phyloP scores from a whole-genome alignment of 441 rosid genomes.

The Adansonia grandidieri region DNA sequence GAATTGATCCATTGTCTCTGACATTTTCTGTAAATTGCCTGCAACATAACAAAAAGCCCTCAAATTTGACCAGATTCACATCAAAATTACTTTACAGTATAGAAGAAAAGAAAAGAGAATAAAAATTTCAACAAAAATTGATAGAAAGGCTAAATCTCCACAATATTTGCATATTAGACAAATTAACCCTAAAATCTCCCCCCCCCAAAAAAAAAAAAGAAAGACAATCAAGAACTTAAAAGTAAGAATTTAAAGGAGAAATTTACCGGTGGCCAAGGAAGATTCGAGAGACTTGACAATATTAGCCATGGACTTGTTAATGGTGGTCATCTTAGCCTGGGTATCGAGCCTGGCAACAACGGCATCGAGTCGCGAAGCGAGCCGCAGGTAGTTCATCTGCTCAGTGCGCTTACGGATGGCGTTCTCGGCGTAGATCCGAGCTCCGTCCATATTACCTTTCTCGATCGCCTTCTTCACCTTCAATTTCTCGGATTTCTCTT shows the following conservation, averaged over 20 bases:
- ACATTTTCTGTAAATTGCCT: conserved; percentile 95
- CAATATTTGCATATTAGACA: not conserved
- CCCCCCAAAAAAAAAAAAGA: not conserved
- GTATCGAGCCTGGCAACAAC: conserved; percentile 90
- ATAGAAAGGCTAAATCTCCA: not conserved
- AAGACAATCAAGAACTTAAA: not conserved
- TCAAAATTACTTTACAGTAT: not conserved
- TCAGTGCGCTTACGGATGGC: conserved; percentile 90
- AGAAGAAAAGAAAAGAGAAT: no score
- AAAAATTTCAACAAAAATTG: not conserved
- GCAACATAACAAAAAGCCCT: conserved; percentile 23
- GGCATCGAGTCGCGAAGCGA: conserved; percentile 84
- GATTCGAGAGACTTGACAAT: conserved; percentile 95
- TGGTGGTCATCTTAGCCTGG: conserved; percentile 89
- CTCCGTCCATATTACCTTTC: conserved; percentile 95
- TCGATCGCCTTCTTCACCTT: conserved; percentile 92
- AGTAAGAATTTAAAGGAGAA: not conserved
- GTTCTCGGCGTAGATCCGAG: conserved; percentile 94
- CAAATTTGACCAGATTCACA: not conserved
- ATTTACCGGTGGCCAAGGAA: conserved; percentile 71
- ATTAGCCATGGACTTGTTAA: conserved; percentile 75
- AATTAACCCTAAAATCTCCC: not conserved
- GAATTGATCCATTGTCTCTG: conserved; percentile 86
- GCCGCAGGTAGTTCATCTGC: conserved; percentile 95
- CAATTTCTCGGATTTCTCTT: conserved; percentile 81